Percentiles rank a stretch among this genome's conserved stretches.
phyloP scores from a whole-genome alignment of 2,329 filamentous ascomycete genomes.

The Hypomyces rosellus region DNA sequence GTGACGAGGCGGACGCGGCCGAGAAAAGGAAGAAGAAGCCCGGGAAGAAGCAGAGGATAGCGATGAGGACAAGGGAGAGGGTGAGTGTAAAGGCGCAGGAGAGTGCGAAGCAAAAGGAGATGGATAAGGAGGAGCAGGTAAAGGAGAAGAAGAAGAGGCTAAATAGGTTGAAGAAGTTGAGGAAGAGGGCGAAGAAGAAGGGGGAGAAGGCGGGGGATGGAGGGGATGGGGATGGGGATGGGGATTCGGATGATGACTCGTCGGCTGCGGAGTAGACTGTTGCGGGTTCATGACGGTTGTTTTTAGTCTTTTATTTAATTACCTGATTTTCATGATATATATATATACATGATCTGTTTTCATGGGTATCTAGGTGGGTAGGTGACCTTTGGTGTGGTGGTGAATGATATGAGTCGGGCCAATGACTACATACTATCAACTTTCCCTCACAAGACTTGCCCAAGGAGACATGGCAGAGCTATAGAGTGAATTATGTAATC shows the following conservation, averaged over 20 bases:
- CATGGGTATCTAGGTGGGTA: too few species aligned
- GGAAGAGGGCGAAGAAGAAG: slow-evolving; percentile 51
- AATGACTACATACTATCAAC: too few species aligned
- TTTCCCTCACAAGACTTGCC: too few species aligned
- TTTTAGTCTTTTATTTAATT: too few species aligned
- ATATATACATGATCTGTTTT: too few species aligned
- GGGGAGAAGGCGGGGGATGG: slow-evolving; percentile 34
- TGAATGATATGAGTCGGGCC: too few species aligned
- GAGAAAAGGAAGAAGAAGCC: slow-evolving; percentile 37
- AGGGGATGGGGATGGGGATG: slow-evolving; percentile 3
- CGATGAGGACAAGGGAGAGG: slow-evolving; percentile 40
- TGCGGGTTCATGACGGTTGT: not conserved
- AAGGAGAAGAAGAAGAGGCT: slow-evolving; percentile 57
- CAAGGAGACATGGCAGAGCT: too few species aligned
- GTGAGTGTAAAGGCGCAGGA: slow-evolving; percentile 35
- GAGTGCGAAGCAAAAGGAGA: slow-evolving; percentile 30
- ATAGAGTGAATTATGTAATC: too few species aligned
- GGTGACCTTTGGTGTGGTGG: too few species aligned
- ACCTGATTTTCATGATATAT: too few species aligned
- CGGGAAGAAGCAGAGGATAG: slow-evolving; percentile 54
- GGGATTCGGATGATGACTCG: not conserved
- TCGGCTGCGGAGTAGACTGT: not conserved
- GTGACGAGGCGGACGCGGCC: slow-evolving; percentile 8
- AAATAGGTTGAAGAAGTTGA: slow-evolving; percentile 55
- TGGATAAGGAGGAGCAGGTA: slow-evolving; percentile 49